phyloP scores from a whole-genome alignment of 495 filamentous ascomycete species.

The Penicillium egyptiacum region DNA sequence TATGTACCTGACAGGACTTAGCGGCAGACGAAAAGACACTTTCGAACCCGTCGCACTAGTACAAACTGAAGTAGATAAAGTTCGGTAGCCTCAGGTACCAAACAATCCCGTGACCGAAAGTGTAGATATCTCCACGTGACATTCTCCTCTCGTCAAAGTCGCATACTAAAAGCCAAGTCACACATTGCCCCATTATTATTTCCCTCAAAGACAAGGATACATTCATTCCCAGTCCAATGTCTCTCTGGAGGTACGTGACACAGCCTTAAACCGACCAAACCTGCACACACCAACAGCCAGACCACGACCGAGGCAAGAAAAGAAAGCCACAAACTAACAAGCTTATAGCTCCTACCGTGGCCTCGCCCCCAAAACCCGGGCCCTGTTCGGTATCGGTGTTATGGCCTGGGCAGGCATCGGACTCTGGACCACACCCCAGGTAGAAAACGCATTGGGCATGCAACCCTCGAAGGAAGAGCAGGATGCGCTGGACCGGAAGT shows the following conservation, averaged over 20 bases:
- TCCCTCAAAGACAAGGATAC: neutral
- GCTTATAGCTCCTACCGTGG: conserved; percentile 55
- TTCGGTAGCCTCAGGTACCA: conserved; percentile 13
- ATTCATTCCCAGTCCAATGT: conserved; percentile 25
- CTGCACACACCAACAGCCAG: neutral
- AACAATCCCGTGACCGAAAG: conserved; percentile 10
- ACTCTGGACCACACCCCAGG: conserved; percentile 56
- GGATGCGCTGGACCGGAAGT: conserved; percentile 51
- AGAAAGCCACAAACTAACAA: conserved; percentile 13
- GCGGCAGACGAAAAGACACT: neutral
- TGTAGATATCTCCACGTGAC: conserved; percentile 22
- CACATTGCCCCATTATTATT: neutral
- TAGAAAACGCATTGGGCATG: conserved; percentile 62
- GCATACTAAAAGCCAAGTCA: neutral
- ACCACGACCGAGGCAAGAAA: neutral
- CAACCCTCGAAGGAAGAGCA: conserved; percentile 61
- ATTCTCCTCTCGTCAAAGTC: neutral
- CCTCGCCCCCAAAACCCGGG: conserved; percentile 60
- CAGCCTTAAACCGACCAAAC: neutral
- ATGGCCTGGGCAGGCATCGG: conserved; percentile 65
- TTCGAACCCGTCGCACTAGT: conserved; percentile 10
- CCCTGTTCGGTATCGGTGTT: conserved; percentile 62
- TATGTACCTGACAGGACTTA: conserved; percentile 19
- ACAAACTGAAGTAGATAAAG: conserved; percentile 5
- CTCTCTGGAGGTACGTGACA: conserved; percentile 40